Percentiles rank a stretch among this genome's conserved stretches.
phyloP scores from a whole-genome alignment of 2,329 filamentous ascomycete genomes.

The Fusarium guadeloupense region DNA sequence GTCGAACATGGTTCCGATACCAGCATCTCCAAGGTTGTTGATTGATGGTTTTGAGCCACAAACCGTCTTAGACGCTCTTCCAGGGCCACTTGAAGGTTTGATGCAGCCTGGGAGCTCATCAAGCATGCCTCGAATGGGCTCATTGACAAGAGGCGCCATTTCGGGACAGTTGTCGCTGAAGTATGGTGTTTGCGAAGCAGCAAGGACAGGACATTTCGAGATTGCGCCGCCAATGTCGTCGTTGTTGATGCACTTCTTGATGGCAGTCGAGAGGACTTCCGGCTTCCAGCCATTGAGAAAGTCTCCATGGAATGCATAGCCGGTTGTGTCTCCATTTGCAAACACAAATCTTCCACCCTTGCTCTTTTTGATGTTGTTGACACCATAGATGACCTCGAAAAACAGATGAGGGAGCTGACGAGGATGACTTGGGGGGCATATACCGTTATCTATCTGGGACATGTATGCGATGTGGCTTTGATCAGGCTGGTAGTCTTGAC shows the following conservation, averaged over 20 bases:
- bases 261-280: constrained; percentile 23
- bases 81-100: constrained; percentile 28
- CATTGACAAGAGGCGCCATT: constrained; percentile 28
- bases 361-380: constrained; percentile 38
- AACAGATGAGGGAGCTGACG: constrained; percentile 36
- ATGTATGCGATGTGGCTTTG: constrained; percentile 39
- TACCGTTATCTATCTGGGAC: constrained; percentile 38
- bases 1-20: constrained; percentile 17
- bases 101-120: constrained; percentile 33
- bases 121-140: constrained; percentile 31
- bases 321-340: constrained; percentile 38
- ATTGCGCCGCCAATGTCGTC: constrained; percentile 24
- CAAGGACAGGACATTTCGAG: constrained; percentile 24
- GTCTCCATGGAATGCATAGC: constrained; percentile 38
- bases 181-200: constrained; percentile 34
- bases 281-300: constrained; percentile 37
- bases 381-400: constrained; percentile 37
- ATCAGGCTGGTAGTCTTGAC: constrained; percentile 31
- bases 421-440: constrained; percentile 36
- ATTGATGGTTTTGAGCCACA: constrained; percentile 21
- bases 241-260: constrained; percentile 37
- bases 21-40: constrained; percentile 19
- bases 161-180: constrained; percentile 36
- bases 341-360: constrained; percentile 37
- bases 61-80: background rate